Evolutionary conservation across 805 yeast species (phyloP), one percentile per base, ranked within the genome.

Genomic region (Hanseniaspora lachancei): DNA sequence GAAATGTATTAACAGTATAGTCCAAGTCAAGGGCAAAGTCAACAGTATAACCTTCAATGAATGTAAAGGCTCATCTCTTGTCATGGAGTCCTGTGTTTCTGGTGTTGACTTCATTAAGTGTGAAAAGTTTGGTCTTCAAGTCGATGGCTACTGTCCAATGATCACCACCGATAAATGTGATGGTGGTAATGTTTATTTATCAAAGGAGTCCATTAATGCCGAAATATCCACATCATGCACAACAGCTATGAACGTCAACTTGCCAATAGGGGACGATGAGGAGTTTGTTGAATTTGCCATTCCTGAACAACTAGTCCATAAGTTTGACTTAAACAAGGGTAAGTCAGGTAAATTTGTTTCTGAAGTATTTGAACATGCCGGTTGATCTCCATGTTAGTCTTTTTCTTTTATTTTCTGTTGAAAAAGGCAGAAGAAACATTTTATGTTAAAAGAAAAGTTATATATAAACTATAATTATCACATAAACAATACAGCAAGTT

Each of bases 221-320:
- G 95, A 88, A 64, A 73, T 93, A 47, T 87, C 81, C 70, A 85
- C 96, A 2, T 83, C 95, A 48, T 81, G 86, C 54, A 79, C 95
- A 16, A 85, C 97, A 0, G 78, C 95, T 3, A 73, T 93, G 68
- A 93, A 93, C 68, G 74, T 93, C 62, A 87, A 89, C 64, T 76
- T 87, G 47, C 96, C 96, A 29, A 77, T 77, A 48, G 78, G 74
- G 16, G 87, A 80, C 40, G 79, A 75, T 47, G 84, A 73, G 47
- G 96, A 91, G 67, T 82, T 77, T 69, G 78, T 74, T 54, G 99
- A 93, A 69, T 72, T 80, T 55, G 82, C 96, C 9, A 78, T 86
- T 43, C 96, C 97, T 9, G 99, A 93, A 70, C 98, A 93, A 72
- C 77, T 93, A 69, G 79, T 80, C 65, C 96, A 88, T 70, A 74